A percentile compares a stretch with the other conserved stretches of the same genome.
Conservation (phyloP, 768 basidiomycete species). For the Boletus fagicola region DNA sequence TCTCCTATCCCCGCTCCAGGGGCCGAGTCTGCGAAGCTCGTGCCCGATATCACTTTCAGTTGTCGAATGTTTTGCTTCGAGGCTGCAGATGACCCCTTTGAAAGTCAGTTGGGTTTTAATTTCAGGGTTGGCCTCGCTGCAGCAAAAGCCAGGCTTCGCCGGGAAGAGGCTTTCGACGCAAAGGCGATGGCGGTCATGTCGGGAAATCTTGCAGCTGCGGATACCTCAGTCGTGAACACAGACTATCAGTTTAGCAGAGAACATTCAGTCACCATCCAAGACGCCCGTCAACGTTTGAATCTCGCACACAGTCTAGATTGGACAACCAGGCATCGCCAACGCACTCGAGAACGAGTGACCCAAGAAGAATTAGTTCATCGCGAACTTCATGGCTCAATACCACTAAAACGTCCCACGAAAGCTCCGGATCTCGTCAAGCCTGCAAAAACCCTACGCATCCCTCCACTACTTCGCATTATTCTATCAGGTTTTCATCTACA, state of each 20-base stretch:
- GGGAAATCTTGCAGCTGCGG: slow-evolving; percentile 28
- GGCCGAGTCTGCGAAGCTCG: slow-evolving; percentile 67
- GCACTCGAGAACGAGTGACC: slow-evolving; percentile 44
- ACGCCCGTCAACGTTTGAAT: slow-evolving; percentile 69
- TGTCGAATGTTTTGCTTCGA: slow-evolving; percentile 70
- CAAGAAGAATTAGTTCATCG: slow-evolving; percentile 49
- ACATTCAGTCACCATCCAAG: slow-evolving; percentile 67
- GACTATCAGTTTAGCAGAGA: slow-evolving; percentile 63
- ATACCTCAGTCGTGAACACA: slow-evolving; percentile 38
- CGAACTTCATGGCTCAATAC: slow-evolving; percentile 41
- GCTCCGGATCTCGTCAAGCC: slow-evolving; percentile 47
- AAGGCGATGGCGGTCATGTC: slow-evolving; percentile 67
- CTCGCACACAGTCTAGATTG: slow-evolving; percentile 73
- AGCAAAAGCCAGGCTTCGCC: slow-evolving; percentile 62
- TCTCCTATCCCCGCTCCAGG: slow-evolving; percentile 57
- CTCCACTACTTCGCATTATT: slow-evolving; percentile 72
- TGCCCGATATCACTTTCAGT: slow-evolving; percentile 61
- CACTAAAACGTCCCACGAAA: slow-evolving; percentile 30
- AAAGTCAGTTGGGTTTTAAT: slow-evolving; percentile 71
- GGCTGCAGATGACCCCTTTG: slow-evolving; percentile 82
- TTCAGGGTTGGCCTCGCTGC: slow-evolving; percentile 73
- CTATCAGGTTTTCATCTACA: slow-evolving; percentile 58
- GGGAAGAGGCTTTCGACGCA: slow-evolving; percentile 77
- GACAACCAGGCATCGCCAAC: slow-evolving; percentile 54
- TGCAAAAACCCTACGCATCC: slow-evolving; percentile 32